Conservation (phyloP, 371 early-diverging fungal species). For the Mucor lusitanicus region DNA sequence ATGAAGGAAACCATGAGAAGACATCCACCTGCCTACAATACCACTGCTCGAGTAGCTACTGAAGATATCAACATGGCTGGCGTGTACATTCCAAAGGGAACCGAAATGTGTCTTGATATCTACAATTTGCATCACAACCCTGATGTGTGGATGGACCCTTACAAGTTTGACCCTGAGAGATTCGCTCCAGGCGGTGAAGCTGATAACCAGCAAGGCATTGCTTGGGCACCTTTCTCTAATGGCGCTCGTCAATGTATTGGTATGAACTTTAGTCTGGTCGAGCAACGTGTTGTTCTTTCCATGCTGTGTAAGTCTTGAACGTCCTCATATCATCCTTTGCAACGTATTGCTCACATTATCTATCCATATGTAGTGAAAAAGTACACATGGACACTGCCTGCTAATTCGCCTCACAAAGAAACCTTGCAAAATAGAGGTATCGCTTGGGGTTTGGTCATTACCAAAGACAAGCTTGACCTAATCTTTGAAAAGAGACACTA, state of each 20-base stretch:
- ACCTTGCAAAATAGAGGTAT: constrained; percentile 16
- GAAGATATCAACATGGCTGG: constrained; percentile 42
- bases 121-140: constrained; percentile 40
- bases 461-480: constrained; percentile 9
- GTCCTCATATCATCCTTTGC: background rate
- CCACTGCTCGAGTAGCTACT: constrained; percentile 23
- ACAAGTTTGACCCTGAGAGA: constrained; percentile 52
- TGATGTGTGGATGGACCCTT: constrained; percentile 39
- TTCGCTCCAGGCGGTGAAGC: constrained; percentile 41
- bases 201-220: constrained; percentile 28
- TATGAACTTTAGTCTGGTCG: constrained; percentile 53
- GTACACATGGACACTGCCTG: constrained; percentile 23
- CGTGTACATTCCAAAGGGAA: constrained; percentile 43
- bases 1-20: constrained; percentile 47
- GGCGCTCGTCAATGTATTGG: constrained; percentile 59
- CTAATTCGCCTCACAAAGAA: constrained; percentile 19
- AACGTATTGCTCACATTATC: background rate
- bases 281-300: constrained; percentile 49
- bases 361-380: constrained; percentile 19
- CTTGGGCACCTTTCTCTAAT: constrained; percentile 52
- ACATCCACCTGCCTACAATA: constrained; percentile 29
- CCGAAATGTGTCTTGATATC: constrained; percentile 37
- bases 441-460: constrained; percentile 12
- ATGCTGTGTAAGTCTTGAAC: constrained; percentile 30
- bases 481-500: constrained; percentile 18